These are phyloP conservation scores for Serendipita sp. DNA, from an alignment of 1,284 basidiomycete species.

Conservation along the genomic window DNA sequence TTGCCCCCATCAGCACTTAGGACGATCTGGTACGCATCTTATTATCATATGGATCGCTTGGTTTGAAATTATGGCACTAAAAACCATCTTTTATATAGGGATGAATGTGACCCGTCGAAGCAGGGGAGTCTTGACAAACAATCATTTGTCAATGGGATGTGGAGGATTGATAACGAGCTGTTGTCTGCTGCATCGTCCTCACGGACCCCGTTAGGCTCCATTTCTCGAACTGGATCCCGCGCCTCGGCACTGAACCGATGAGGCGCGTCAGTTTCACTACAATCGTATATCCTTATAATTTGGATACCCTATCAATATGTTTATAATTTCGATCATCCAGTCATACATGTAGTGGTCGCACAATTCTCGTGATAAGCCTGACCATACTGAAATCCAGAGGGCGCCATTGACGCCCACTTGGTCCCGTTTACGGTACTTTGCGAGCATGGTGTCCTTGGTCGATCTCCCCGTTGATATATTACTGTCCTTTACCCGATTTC, in stretches of 20 bases:
- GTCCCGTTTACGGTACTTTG: no score
- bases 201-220: neutral
- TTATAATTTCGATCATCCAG: neutral
- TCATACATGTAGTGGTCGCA: neutral
- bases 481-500: neutral
- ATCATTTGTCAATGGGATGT: conserved; percentile 61
- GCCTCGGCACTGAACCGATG: neutral
- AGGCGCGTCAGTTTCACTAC: neutral
- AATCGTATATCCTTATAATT: neutral
- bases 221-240: neutral
- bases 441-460: neutral
- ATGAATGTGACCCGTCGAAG: conserved; percentile 44
- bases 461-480: neutral
- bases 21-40: conserved; percentile 45
- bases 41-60: conserved; percentile 12
- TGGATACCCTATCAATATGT: neutral
- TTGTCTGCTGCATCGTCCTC: conserved; percentile 27
- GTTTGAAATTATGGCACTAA: neutral
- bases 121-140: conserved; percentile 47
- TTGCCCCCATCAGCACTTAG: conserved; percentile 37
- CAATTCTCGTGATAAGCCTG: neutral
- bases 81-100: conserved; percentile 28
- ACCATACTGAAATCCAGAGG: neutral
- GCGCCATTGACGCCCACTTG: no score
- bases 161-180: conserved; percentile 74